Evolutionary conservation across 352 stramenopile genomes (phyloP).

Genomic region (Thalassiosira sp.): DNA sequence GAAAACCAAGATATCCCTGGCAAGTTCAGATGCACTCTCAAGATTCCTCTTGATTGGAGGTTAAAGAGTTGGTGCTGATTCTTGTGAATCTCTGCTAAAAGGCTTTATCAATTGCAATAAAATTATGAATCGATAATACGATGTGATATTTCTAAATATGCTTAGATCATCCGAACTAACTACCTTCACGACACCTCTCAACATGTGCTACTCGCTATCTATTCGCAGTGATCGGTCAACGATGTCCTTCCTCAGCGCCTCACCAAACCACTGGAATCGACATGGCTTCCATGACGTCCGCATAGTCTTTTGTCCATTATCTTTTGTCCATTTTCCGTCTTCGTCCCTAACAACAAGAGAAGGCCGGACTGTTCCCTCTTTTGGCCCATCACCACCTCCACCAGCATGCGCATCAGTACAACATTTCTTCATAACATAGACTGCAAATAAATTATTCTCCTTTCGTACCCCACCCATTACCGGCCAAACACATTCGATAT

Average conservation of each 20-base stretch:
- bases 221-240: no score
- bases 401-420: not conserved
- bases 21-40: conserved; percentile 23
- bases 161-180: no score
- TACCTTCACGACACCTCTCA: no score
- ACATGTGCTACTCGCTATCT: no score
- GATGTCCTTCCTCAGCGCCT: no score
- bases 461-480: conserved; percentile 43
- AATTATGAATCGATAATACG: no score
- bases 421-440: conserved; percentile 66
- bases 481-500: conserved; percentile 31
- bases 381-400: not conserved
- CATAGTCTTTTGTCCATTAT: conserved; percentile 55
- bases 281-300: conserved; percentile 53
- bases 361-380: conserved; percentile 16
- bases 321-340: conserved; percentile 60
- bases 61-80: no score
- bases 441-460: conserved; percentile 53
- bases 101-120: no score
- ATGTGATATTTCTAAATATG: no score
- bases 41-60: conserved; percentile 25
- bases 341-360: conserved; percentile 39
- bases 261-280: conserved; percentile 40
- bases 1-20: conserved; percentile 30
- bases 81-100: no score